Evolutionary conservation across 2,329 filamentous ascomycete genomes (phyloP).

Genomic region (Ceratocystis cacaofunesta): DNA sequence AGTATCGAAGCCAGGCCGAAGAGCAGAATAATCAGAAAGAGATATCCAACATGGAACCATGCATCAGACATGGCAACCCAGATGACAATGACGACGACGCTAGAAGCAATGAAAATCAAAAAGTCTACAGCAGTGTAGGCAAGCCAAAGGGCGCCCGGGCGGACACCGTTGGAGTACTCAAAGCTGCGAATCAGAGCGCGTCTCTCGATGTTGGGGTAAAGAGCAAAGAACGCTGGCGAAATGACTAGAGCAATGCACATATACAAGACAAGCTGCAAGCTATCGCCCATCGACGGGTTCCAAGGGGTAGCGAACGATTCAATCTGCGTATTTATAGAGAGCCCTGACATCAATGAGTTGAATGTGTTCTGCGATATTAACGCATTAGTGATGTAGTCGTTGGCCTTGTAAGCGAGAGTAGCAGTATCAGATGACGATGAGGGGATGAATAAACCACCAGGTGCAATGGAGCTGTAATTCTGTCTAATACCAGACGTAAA

Average conservation of each 20-base stretch:
- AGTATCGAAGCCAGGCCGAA: conserved; percentile 68
- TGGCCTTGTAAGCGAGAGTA: conserved; percentile 53
- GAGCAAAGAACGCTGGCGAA: conserved; percentile 72
- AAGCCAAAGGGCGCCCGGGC: conserved; percentile 67
- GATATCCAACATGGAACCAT: conserved; percentile 67
- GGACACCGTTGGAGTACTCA: conserved; percentile 83
- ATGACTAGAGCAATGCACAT: conserved; percentile 63
- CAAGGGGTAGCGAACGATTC: conserved; percentile 63
- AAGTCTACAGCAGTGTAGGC: conserved; percentile 76
- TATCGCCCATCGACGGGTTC: conserved; percentile 51
- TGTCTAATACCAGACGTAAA: conserved; percentile 52
- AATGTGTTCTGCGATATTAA: conserved; percentile 52
- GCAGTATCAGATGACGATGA: conserved; percentile 32
- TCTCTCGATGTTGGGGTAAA: conserved; percentile 79
- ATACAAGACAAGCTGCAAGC: conserved; percentile 67
- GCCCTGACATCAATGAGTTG: conserved; percentile 50
- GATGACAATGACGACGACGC: conserved; percentile 43
- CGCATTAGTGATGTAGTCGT: conserved; percentile 40
- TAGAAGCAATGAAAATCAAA: conserved; percentile 44
- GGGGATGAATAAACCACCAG: conserved; percentile 67
- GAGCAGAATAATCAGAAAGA: conserved; percentile 67
- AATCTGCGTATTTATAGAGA: conserved; percentile 56
- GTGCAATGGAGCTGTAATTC: conserved; percentile 53
- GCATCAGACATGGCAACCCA: conserved; percentile 49
- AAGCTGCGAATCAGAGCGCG: conserved; percentile 65